Base-by-base conservation (phyloP, 345 rosid genomes). In the Citrus glauca region DNA sequence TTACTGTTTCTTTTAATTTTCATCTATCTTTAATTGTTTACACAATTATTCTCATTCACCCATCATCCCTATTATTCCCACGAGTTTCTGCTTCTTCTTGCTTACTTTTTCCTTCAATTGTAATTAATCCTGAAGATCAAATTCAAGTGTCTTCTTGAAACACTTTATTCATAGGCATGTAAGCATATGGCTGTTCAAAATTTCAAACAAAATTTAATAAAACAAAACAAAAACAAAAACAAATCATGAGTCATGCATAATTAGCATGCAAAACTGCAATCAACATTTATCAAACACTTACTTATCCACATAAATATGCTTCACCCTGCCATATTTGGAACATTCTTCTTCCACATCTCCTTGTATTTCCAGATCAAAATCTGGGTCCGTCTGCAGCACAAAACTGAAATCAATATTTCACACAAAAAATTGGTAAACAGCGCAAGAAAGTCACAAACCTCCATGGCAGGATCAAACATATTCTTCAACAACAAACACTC, bases 381-480 rank as follows among this genome's bases (percentile, higher is more conserved):
- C 90, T 1, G 93, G 97, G 59, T 95, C 98, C 50, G 82, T 80
- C 98, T 95, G 93, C 88, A 85, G 63, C 35, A 74, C 37, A 76
- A 55, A 45, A 33, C n/a, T 35, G 59, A 73, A 53, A 59, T 83
- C 64, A 82, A 50, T 32, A 55, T 61, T 24, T 14, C 33, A 42
- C 67, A 45, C 50, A 11, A 17, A 53, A 53, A 17, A 53, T 37
- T n/a, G 48, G 42, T 8, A 68, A 38, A 35, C 45, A 25, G 68
- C 28, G 66, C 33, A 66, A 69, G 33, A 66, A 66, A 80, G 75
- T 55, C 32, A 40, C 65, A 81, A 48, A 95, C 98, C 98, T 95
- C 98, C 1, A 97, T 87, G 19, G 90, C 90, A 76, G 98, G 94
- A 85, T 93, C 98, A 80, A 95, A 95, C 94, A 95, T 85, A 80